Conservation (phyloP, 2,329 filamentous ascomycete genomes). For the Aspergillus sp. region DNA sequence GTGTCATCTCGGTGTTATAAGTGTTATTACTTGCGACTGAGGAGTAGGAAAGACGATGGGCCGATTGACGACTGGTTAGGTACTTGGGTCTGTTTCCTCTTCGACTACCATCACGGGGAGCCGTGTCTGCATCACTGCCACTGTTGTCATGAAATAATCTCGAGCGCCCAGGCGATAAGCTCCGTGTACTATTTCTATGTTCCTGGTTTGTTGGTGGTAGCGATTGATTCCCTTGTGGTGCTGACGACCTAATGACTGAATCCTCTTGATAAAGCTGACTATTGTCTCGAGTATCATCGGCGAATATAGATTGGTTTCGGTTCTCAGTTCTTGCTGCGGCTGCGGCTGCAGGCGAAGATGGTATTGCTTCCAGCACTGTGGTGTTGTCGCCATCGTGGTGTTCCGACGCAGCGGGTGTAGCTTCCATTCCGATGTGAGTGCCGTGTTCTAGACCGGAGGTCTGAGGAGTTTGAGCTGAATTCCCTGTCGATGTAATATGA, state of each 20-base stretch:
- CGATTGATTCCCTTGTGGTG: constrained; percentile 17
- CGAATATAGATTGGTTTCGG: constrained; percentile 30
- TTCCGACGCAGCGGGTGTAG: constrained; percentile 9
- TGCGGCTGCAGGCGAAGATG: constrained; percentile 42
- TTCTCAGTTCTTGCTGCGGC: constrained; percentile 37
- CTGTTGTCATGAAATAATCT: constrained; percentile 18
- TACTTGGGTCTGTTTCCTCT: constrained; percentile 50
- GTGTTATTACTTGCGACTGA: constrained; percentile 52
- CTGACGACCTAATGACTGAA: constrained; percentile 14
- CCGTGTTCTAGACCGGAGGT: constrained; percentile 14
- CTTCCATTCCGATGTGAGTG: constrained; percentile 13
- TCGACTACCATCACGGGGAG: constrained; percentile 19
- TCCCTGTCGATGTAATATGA: constrained; percentile 11
- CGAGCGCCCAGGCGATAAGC: constrained; percentile 20
- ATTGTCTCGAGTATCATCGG: constrained; percentile 14
- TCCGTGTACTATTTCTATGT: constrained; percentile 20
- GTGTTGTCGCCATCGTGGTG: constrained; percentile 26
- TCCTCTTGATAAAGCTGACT: constrained; percentile 18
- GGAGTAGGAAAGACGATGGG: constrained; percentile 56
- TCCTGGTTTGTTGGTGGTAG: constrained; percentile 22
- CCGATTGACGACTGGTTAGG: constrained; percentile 51
- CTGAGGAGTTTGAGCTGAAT: constrained; percentile 13
- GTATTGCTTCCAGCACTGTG: constrained; percentile 36
- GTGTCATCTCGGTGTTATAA: constrained; percentile 55
- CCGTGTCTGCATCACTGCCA: constrained; percentile 16